Percentiles rank a stretch among this genome's conserved stretches.
Conservation (phyloP, 2,329 filamentous ascomycete genomes). For the Davidsoniella australis region DNA sequence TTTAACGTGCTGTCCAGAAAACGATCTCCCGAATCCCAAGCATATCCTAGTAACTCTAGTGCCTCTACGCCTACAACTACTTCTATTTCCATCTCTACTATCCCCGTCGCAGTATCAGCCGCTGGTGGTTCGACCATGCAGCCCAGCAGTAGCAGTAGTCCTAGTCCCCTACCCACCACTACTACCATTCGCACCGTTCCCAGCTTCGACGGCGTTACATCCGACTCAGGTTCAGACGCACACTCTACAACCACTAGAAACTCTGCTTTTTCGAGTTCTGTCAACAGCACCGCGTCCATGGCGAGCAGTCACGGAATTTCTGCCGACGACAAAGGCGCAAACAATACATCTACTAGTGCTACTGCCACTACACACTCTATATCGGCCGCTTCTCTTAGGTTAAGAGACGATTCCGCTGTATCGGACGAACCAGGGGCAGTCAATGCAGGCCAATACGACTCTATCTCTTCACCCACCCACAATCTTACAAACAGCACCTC, state of each 20-base stretch:
- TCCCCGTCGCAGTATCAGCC: not conserved
- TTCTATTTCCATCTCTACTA: not conserved
- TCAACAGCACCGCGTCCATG: constrained; percentile 34
- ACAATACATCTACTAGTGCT: not conserved
- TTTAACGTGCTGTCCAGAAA: constrained; percentile 16
- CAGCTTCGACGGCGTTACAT: constrained; percentile 33
- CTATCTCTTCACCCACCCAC: not conserved
- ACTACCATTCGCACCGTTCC: constrained; percentile 39
- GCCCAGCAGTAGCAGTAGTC: constrained; percentile 17
- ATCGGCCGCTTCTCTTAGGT: not conserved
- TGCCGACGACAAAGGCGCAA: constrained; percentile 13
- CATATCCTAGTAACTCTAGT: too few relatives aligned
- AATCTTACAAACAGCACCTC: not conserved
- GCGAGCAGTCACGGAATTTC: constrained; percentile 20
- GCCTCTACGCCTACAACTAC: not conserved
- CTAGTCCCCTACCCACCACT: constrained; percentile 5
- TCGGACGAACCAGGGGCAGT: not conserved
- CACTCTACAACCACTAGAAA: constrained; percentile 22
- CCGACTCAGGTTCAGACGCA: constrained; percentile 26
- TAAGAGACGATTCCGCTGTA: not conserved
- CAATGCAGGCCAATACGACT: not conserved
- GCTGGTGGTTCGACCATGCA: constrained; percentile 13
- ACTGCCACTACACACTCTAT: not conserved
- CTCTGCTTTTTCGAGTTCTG: constrained; percentile 38
- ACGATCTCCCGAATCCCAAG: constrained; percentile 15